Conservation (phyloP, 805 yeast species). For the Starmerella davenportii region DNA sequence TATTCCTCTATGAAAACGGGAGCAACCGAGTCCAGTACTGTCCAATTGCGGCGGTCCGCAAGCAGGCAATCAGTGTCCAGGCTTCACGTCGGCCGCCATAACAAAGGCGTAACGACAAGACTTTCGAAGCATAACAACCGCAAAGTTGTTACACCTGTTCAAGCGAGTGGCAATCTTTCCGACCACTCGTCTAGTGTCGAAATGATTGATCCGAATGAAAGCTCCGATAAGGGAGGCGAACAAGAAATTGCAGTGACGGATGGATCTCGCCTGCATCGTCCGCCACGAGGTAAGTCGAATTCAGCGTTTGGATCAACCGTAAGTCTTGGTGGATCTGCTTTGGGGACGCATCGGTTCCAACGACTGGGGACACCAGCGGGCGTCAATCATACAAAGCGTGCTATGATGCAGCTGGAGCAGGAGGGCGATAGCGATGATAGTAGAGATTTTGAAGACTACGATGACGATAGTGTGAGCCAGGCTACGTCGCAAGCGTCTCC, state of each 20-base stretch:
- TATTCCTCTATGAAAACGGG: too few relatives aligned
- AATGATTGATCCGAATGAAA: too few relatives aligned
- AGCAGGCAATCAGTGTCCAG: conserved; percentile 7
- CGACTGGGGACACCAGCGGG: neutral
- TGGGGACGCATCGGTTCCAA: neutral
- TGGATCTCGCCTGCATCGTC: too few relatives aligned
- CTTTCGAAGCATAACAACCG: conserved; percentile 1
- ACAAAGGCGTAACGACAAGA: conserved; percentile 7
- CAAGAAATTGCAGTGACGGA: too few relatives aligned
- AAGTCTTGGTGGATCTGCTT: neutral
- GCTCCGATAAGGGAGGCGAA: too few relatives aligned
- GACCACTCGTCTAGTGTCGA: too few relatives aligned
- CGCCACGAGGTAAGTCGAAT: too few relatives aligned
- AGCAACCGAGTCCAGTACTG: too few relatives aligned
- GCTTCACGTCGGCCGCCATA: conserved; percentile 4
- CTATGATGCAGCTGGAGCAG: conserved; percentile 12
- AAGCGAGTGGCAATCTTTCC: too few relatives aligned
- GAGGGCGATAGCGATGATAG: conserved; percentile 11
- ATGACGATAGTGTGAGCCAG: neutral
- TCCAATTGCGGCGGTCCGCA: conserved; percentile 8
- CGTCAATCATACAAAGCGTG: conserved; percentile 1
- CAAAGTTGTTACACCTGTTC: too few relatives aligned
- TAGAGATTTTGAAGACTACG: conserved; percentile 12
- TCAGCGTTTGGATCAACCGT: neutral
- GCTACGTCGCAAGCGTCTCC: neutral